Evolutionary conservation across 1,284 basidiomycete species (phyloP), one percentile per base, ranked within the genome.

Genomic region (Paramarasmius palmivorus): DNA sequence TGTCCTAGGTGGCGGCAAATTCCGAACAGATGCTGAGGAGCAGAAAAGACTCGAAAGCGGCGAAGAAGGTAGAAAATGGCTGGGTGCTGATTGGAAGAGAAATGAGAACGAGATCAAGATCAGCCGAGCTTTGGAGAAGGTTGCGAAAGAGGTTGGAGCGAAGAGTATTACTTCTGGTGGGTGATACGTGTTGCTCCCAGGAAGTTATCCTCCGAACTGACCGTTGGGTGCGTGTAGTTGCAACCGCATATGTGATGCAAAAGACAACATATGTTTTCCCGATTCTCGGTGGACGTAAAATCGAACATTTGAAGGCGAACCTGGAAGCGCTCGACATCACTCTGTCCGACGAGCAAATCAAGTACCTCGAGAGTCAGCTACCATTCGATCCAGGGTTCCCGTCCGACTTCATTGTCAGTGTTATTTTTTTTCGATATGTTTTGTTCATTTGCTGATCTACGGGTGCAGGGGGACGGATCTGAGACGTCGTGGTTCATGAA

Each of bases 1-100:
- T 25, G 79, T 81, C 0, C 66, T 85, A 12, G 80, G 71, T 0
- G 69, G 60, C 0, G 79, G 79, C 0, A 74, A 74, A 14, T 68
- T 85, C 51, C 72, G 76, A 29, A 74, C 74, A 0, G 77, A 81
- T 52, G 76, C 65, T 7, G 76, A 80, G 56, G 77, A 79, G 54
- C 71, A 77, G 52, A 60, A 61, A 2, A 70, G 78, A 0, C 59
- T 61, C 4, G 55, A 71, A 29, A 19, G 25, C 10, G 74, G 75
- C 9, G 79, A 82, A 56, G 71, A 77, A 48, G 72, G 71, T 0
- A 68, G 77, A 15, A 67, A 51, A 15, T 40, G 67, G 20, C 59
- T 59, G 32, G 53, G 60, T 9, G 51, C 57, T 0, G 54, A 65
- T n/a, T 79, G 76, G 76, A 65, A 74, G 58, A 70, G 78, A 34